phyloP scores from a whole-genome alignment of 2,329 filamentous ascomycete genomes.

The Ascochyta lentis region DNA sequence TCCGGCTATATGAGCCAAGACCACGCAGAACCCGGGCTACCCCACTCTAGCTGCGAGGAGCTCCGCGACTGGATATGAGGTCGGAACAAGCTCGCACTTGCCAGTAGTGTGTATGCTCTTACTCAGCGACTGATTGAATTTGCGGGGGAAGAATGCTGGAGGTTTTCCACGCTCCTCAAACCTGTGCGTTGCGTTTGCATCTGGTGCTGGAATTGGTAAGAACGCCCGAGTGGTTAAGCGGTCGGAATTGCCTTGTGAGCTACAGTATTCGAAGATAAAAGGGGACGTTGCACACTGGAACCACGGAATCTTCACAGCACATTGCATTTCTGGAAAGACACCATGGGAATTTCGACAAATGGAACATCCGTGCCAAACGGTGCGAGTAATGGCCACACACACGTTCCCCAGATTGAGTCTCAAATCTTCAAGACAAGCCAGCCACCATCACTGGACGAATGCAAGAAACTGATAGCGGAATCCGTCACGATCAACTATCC shows the following conservation, averaged over 20 bases:
- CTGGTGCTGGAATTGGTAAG: background rate
- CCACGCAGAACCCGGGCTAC: slow-evolving; percentile 7
- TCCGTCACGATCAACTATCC: slow-evolving; percentile 54
- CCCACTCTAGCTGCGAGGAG: background rate
- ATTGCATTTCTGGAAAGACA: too few relatives aligned
- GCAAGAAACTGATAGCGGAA: slow-evolving; percentile 55
- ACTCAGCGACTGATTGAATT: background rate
- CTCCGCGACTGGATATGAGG: background rate
- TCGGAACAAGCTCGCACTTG: background rate
- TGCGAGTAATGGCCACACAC: background rate
- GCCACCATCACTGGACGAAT: slow-evolving; percentile 52
- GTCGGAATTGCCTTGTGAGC: background rate
- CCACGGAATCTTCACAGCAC: background rate
- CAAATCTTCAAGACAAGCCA: slow-evolving; percentile 39
- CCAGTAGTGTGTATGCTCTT: background rate
- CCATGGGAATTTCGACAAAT: slow-evolving; percentile 7
- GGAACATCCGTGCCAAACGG: background rate
- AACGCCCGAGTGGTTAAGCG: background rate
- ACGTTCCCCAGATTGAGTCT: slow-evolving; percentile 21
- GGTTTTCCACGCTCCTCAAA: background rate
- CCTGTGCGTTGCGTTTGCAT: background rate
- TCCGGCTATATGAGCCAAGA: slow-evolving; percentile 12
- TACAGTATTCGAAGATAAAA: background rate
- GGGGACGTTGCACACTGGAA: background rate
- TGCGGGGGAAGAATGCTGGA: background rate